These are phyloP conservation scores for Cyclotella choctawhatcheeana DNA, from an alignment of 108 stramenopile species.

Conservation along the genomic window DNA sequence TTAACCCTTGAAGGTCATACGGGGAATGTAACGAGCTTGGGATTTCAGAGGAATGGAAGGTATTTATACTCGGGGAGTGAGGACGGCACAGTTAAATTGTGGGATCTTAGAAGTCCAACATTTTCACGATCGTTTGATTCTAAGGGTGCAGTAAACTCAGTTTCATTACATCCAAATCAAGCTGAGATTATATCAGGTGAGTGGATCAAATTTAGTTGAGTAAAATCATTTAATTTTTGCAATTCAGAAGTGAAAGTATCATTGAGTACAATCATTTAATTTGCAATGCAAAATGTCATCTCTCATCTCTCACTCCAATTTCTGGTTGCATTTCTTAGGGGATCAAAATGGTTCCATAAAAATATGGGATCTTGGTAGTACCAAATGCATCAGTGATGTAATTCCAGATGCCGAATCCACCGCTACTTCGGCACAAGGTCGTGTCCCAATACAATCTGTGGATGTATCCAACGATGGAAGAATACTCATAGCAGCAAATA, in stretches of 20 bases:
- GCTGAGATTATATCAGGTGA: constrained; percentile 91
- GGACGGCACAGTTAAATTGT: constrained; percentile 90
- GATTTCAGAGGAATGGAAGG: constrained; percentile 95
- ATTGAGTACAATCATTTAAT: too few species aligned
- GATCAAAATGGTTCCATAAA: constrained; percentile 91
- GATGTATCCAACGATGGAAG: constrained; percentile 82
- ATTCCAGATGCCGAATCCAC: constrained; percentile 67
- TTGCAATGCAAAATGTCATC: too few species aligned
- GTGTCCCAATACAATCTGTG: constrained; percentile 82
- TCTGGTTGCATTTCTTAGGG: constrained; percentile 20
- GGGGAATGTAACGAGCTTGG: constrained; percentile 91
- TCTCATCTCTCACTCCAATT: too few species aligned
- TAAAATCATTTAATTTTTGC: too few species aligned
- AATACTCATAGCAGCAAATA: constrained; percentile 83
- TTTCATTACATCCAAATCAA: constrained; percentile 91
- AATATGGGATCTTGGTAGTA: constrained; percentile 84
- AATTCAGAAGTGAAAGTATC: too few species aligned
- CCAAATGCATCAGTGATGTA: constrained; percentile 71
- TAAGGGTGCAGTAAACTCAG: constrained; percentile 91
- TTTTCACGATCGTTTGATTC: constrained; percentile 91
- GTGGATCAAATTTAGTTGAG: constrained; percentile 13
- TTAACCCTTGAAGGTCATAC: constrained; percentile 89
- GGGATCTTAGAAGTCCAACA: constrained; percentile 91
- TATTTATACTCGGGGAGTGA: constrained; percentile 90
- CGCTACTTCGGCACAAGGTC: constrained; percentile 54